Evolutionary conservation across 2,329 filamentous ascomycete species (phyloP), one percentile per base, ranked within the genome.

Genomic region (Chalaropsis ovoidea): DNA sequence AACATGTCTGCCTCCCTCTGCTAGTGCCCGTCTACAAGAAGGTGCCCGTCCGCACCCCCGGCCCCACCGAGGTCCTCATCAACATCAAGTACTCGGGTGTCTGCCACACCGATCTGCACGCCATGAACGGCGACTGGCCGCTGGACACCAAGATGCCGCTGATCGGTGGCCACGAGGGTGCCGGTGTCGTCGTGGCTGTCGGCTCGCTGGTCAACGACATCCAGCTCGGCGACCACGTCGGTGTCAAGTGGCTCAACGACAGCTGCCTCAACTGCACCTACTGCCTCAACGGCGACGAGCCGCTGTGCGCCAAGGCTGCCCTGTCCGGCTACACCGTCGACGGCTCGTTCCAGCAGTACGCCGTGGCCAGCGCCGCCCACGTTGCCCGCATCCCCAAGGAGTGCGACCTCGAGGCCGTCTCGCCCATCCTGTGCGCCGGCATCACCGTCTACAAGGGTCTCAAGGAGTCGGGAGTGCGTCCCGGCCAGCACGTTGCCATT

Each of bases 301-400:
- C 90, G 2, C 86, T 96, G 5, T 97, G 93, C 78, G 76, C 82
- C 17, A 79, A 88, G 67, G 84, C 89, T 31, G 78, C 82, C 43
- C 83, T 96, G 49, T 95, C 90, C 0, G 93, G 93, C 66, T 96
- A 95, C 82, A 95, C 90, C 3, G 90, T 96, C 73, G 89, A 96
- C 74, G 92, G 92, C 41, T 86, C 86, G 52, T 96, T 96, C 82
- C 92, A 96, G 80, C 86, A 96, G 79, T 96, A 95, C 79, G 85
- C 83, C 75, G 84, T 96, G 70, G 91, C 86, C 70, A 95, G 95
- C 76, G 91, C 90, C 17, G 84, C 87, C 19, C 89, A 95, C 75
- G 85, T 94, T 17, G 89, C 90, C 35, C 85, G 87, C 70, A 87
- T 96, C 69, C 88, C 89, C 70, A 87, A 92, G 76, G 84, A 87